Conservation (phyloP, 2,329 filamentous ascomycete genomes). For the Phialemonium atrogriseum region DNA sequence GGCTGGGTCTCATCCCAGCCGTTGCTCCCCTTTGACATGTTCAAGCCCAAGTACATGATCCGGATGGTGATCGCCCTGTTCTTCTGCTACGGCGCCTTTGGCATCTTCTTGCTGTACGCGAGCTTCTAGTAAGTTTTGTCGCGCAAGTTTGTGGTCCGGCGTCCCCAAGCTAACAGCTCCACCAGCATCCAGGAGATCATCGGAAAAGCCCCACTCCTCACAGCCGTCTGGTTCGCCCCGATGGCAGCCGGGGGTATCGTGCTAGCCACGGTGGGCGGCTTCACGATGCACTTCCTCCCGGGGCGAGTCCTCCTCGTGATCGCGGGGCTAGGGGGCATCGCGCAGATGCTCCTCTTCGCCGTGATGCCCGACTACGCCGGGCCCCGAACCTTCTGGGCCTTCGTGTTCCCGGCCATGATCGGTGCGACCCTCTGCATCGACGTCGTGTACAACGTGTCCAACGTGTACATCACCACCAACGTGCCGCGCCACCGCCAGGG, state of each 20-base stretch:
- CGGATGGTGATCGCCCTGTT: conserved; percentile 52
- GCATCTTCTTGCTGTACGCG: conserved; percentile 61
- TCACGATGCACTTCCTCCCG: conserved; percentile 58
- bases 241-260: conserved; percentile 60
- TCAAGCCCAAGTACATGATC: no score
- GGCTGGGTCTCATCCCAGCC: no score
- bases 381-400: conserved; percentile 72
- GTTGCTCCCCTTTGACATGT: no score
- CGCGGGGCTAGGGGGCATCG: conserved; percentile 50
- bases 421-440: conserved; percentile 66
- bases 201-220: conserved; percentile 48
- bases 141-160: conserved; percentile 37
- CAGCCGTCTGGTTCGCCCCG: conserved; percentile 62
- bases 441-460: conserved; percentile 66
- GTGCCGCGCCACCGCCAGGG: conserved; percentile 61
- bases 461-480: conserved; percentile 69
- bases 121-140: conserved; percentile 55
- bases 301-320: conserved; percentile 56
- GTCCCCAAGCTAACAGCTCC: conserved; percentile 33
- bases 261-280: conserved; percentile 53
- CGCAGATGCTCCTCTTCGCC: conserved; percentile 54
- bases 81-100: conserved; percentile 60
- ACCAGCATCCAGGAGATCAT: conserved; percentile 53
- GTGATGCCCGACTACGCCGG: conserved; percentile 48
- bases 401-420: conserved; percentile 62